Percentiles rank a stretch among this genome's conserved stretches.
These are phyloP conservation scores for Cryptosporidium bovis DNA, from an alignment of 169 alveolate genomes.

Conservation along the genomic window DNA sequence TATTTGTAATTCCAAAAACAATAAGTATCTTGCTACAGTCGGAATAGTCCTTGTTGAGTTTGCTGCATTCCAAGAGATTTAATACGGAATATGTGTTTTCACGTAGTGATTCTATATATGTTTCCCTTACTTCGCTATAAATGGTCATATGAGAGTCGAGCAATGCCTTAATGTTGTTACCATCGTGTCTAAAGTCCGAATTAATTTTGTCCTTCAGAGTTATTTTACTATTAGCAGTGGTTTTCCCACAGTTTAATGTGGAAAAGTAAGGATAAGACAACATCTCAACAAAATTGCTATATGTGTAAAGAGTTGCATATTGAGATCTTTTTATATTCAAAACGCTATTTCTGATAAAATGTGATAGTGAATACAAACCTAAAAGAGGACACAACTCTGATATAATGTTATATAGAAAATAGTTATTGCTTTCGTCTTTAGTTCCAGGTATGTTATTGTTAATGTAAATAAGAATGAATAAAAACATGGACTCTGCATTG, in stretches of 20 bases:
- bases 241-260: not conserved
- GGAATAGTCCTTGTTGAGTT: not conserved
- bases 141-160: conserved; percentile 13
- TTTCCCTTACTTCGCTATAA: conserved; percentile 49
- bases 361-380: conserved; percentile 39
- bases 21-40: not conserved
- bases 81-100: conserved; percentile 16
- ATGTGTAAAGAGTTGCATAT: conserved; percentile 36
- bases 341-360: conserved; percentile 26
- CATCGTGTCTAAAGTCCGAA: not conserved
- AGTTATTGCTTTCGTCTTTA: not conserved
- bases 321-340: conserved; percentile 59
- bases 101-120: conserved; percentile 68
- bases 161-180: not conserved
- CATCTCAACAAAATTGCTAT: conserved; percentile 45
- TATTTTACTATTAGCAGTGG: not conserved
- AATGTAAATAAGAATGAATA: conserved; percentile 19
- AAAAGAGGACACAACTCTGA: conserved; percentile 53
- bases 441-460: conserved; percentile 10
- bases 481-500: not conserved
- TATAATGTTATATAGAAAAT: conserved; percentile 9
- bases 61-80: conserved; percentile 18
- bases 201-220: not conserved
- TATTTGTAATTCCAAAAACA: conserved; percentile 16
- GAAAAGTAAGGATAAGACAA: conserved; percentile 52